Evolutionary conservation across 176 grass and related monocot genomes (phyloP).

Genomic region (Paspalum notatum): DNA sequence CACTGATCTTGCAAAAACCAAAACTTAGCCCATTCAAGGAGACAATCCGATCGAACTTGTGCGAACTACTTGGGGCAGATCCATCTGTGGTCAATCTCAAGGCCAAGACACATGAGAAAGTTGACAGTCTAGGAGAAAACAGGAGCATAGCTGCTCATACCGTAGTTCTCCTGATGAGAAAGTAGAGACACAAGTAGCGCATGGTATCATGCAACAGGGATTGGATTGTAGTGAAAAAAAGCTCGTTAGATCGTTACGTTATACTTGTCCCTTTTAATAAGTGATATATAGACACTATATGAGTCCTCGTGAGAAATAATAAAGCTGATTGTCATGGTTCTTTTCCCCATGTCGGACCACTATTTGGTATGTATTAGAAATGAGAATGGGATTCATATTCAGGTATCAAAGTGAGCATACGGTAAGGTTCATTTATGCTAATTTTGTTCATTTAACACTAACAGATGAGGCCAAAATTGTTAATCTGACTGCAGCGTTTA

Average conservation of each 20-base stretch:
- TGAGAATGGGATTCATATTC: not conserved
- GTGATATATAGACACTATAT: conserved; percentile 18
- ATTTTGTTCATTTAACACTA: not conserved
- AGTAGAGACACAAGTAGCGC: conserved; percentile 45
- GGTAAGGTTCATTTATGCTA: not conserved
- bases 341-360: not conserved
- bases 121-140: conserved; percentile 96
- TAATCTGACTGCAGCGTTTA: no score
- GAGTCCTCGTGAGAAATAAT: conserved; percentile 23
- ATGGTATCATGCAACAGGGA: conserved; percentile 14
- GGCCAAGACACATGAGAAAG: conserved; percentile 97
- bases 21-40: conserved; percentile 96
- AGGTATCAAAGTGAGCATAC: not conserved
- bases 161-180: conserved; percentile 81
- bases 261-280: not conserved
- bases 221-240: conserved; percentile 23
- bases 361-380: not conserved
- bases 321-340: conserved; percentile 5
- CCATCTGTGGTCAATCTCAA: conserved; percentile 94
- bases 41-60: conserved; percentile 82
- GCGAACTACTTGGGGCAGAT: conserved; percentile 75
- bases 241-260: not conserved
- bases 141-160: conserved; percentile 97
- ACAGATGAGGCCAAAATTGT: not conserved
- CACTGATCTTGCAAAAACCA: conserved; percentile 89